Evolutionary conservation across 2,329 filamentous ascomycete species (phyloP).

Genomic region (Trichoderma lentiforme): DNA sequence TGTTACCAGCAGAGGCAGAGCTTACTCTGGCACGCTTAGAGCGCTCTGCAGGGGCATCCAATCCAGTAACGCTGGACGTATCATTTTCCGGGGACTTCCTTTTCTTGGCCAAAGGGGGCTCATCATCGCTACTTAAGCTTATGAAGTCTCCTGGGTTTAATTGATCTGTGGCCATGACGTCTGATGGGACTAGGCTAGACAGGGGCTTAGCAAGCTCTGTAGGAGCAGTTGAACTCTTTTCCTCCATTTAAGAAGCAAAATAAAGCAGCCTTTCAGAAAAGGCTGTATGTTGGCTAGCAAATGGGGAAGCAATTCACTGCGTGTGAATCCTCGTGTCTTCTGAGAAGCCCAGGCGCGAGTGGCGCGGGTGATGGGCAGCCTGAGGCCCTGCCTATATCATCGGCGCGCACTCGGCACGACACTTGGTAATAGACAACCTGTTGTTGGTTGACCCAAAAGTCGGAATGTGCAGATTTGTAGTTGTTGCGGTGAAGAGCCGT

Average conservation of each 20-base stretch:
- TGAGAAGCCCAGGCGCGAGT: neutral
- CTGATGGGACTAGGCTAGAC: neutral
- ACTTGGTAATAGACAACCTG: neutral
- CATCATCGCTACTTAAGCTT: constrained; percentile 16
- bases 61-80: neutral
- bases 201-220: neutral
- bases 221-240: neutral
- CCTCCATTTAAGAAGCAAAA: neutral
- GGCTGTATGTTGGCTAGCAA: neutral
- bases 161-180: constrained; percentile 1
- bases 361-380: neutral
- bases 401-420: neutral
- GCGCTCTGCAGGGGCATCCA: constrained; percentile 9
- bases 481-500: neutral
- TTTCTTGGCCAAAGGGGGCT: constrained; percentile 9
- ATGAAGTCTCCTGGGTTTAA: constrained; percentile 17
- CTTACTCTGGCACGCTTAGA: constrained; percentile 24
- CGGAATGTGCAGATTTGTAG: neutral
- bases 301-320: neutral
- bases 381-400: neutral
- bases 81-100: constrained; percentile 7
- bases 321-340: neutral
- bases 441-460: neutral
- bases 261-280: too few relatives aligned
- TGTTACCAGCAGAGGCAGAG: constrained; percentile 4